Evolutionary conservation across 352 stramenopile species (phyloP), one percentile per base, ranked within the genome.

Genomic region (Ophiocytium majus): DNA sequence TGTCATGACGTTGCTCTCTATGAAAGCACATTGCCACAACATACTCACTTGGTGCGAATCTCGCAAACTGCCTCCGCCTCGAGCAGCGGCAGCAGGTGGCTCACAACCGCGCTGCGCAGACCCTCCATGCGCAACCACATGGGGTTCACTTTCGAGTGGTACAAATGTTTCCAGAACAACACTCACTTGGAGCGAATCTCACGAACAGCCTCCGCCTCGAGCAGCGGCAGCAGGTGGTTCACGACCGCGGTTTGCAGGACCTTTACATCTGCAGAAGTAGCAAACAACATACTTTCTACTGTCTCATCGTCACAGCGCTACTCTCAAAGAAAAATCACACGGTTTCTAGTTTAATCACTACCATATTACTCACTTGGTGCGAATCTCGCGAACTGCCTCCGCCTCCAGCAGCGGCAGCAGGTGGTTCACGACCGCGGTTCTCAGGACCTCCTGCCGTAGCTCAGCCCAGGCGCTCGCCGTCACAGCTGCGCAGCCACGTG

Each of bases 61-160:
- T 87, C 83, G 5, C 63, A 57, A 17, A 87, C 50, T 10, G 76
- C 66, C 80, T 87, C 83, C 14, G 63, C 82, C 50, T 87, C 83
- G 14, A 87, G 71, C 10, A 57, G 34, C n/a, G 83, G 83, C 28
- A 87, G 28, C 66, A 87, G 63, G 83, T 84, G 79, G 17, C 80
- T 32, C 50, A 82, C 83, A 17, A 87, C 31, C 1, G 83, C 83
- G 63, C 81, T 43, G 35, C 10, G 32, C 64, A 76, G 57, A 23
- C 19, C 28, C 57, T 23, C 28, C 28, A 28, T 66, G 57, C 57
- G 57, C 57, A 23, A 28, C 57, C n/a, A n/a, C n/a, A n/a, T n/a
- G n/a, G n/a, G n/a, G n/a, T n/a, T n/a, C n/a, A n/a, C n/a, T n/a
- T n/a, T n/a, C n/a, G n/a, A n/a, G n/a, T n/a, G n/a, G n/a, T n/a